A percentile compares a stretch with the other conserved stretches of the same genome.
phyloP scores from a whole-genome alignment of 192 early-diverging fungal species.

The Allomyces macrogynus region DNA sequence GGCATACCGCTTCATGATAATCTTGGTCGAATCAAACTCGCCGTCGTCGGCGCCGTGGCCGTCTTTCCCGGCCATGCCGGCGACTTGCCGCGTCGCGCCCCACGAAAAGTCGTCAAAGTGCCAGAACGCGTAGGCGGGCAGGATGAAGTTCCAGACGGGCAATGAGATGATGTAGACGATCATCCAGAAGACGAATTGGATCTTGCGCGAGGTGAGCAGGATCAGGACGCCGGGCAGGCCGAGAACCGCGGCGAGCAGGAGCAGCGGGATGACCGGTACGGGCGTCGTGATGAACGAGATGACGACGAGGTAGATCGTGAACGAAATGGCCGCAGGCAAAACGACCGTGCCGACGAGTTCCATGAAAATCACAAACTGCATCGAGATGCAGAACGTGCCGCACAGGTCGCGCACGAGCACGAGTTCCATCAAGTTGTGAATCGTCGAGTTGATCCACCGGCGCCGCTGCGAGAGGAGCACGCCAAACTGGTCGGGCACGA shows the following conservation, averaged over 20 bases:
- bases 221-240: constrained; percentile 81
- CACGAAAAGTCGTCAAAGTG: constrained; percentile 77
- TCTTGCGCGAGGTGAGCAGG: constrained; percentile 59
- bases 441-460: constrained; percentile 93
- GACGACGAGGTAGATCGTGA: constrained; percentile 65
- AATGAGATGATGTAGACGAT: constrained; percentile 44
- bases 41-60: constrained; percentile 42
- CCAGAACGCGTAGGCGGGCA: constrained; percentile 62
- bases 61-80: constrained; percentile 32
- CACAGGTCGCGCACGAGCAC: constrained; percentile 83
- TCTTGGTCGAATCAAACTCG: constrained; percentile 47
- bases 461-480: constrained; percentile 70
- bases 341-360: constrained; percentile 76
- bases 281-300: constrained; percentile 22
- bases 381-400: constrained; percentile 93
- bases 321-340: constrained; percentile 73
- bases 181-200: constrained; percentile 83
- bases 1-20: constrained; percentile 47
- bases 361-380: constrained; percentile 63
- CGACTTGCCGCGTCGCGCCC: constrained; percentile 55
- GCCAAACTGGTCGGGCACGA: constrained; percentile 51
- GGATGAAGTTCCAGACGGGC: constrained; percentile 62
- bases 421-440: constrained; percentile 83
- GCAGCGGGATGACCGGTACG: constrained; percentile 29
- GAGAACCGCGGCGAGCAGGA: constrained; percentile 53